Evolutionary conservation across 495 filamentous ascomycete genomes (phyloP), one percentile per base, ranked within the genome.

Genomic region (Penicillium turbatum): DNA sequence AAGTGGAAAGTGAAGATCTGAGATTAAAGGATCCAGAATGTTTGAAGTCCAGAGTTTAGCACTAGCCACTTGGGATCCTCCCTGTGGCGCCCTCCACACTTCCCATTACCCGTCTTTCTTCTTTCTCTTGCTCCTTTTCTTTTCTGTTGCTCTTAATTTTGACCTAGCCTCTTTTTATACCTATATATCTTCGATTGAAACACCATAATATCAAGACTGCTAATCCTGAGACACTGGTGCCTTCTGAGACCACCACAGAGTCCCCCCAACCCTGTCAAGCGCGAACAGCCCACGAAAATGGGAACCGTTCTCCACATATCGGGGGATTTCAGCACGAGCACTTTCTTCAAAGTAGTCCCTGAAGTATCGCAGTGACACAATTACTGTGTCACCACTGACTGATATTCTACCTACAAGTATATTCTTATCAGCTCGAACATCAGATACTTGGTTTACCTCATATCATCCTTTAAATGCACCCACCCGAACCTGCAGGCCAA

Each of bases 401-500:
- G n/a, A 9, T 12, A 2, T 13, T 12, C 17, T 11, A 24, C 1
- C 17, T 39, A 40, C 2, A 38, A 38, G 16, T 38, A 19, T 38
- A 11, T 38, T 19, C 16, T 38, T n/a, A n/a, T n/a, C n/a, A 38
- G 4, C 16, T 38, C 16, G 15, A 16, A 19, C 16, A 38, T 38
- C 36, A 19, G 16, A 38, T 38, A 38, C 36, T 16, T 24, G 21
- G 17, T 11, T 38, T 15, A 38, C 36, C 13, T 5, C 15, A 15
- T 16, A 37, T 36, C 6, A 11, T 37, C n/a, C 10, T 35, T 27
- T 11, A 29, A 43, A 13, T 29, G 41, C 41, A 43, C 16, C 41
- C 13, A 43, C 41, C 41, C 41, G 41, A 30, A 30, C 24, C 35
- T 51, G 60, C 57, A 63, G 60, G 51, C 50, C 50, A 65, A 58